Base-by-base conservation (phyloP, 768 basidiomycete genomes). In the Neoboletus magnificus region DNA sequence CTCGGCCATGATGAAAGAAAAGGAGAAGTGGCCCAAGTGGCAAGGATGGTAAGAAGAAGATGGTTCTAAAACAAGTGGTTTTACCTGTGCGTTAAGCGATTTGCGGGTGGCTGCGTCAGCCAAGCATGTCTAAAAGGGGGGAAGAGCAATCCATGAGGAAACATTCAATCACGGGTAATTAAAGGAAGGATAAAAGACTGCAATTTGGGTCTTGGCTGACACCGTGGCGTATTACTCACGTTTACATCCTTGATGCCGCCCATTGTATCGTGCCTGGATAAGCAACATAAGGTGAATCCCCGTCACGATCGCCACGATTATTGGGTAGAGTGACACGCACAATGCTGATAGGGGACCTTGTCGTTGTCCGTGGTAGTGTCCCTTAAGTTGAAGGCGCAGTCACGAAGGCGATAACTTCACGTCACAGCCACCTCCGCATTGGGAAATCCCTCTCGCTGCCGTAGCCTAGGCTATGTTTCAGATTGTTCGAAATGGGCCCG, bases 51-150 rank as follows among this genome's bases (percentile, higher is more conserved):
- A 36, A 58, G 58, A 52, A 58, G 63, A 48, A 12, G 44, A 52
- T 46, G 27, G 60, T 46, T 40, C 30, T 25, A 40, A 57, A 49
- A 58, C 54, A 62, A 64, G 46, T 52, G 62, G 67, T 72, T n/a
- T n/a, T 67, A 71, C 70, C 71, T 71, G 71, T 62, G 56, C 42
- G 23, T 56, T 57, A 58, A 63, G 62, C 61, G 57, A 66, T 56
- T 59, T 63, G 50, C 54, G 53, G 22, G 69, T 71, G 71, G 69
- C 69, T 65, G 65, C 54, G 64, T 71, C 66, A 56, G 62, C 62
- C 57, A 62, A 63, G 45, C 48, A 36, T 50, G 44, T 56, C 70
- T 73, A 41, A 60, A 71, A 72, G 58, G 32, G 59, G 65, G 48
- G 60, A 61, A 48, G 60, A 54, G 20, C 36, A 47, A 36, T 58